phyloP scores from a whole-genome alignment of 2,329 filamentous ascomycete genomes.

The Dactylellina cionopaga region DNA sequence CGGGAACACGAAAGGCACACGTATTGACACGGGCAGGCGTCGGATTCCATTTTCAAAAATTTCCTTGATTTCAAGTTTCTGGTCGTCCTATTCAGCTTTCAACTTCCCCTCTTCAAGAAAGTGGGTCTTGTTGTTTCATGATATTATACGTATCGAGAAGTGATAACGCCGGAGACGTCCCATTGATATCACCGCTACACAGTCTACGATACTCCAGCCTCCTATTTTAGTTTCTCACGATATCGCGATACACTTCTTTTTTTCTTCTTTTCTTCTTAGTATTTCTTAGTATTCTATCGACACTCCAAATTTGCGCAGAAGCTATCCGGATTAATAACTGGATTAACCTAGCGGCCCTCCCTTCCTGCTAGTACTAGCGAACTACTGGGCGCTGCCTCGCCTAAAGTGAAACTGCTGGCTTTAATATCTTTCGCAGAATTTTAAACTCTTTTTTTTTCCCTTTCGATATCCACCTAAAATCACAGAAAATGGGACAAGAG shows the following conservation, averaged over 20 bases:
- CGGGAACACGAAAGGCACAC: not conserved
- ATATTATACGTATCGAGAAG: not conserved
- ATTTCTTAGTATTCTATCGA: too few relatives aligned
- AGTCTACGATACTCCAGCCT: too few relatives aligned
- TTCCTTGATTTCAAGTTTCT: not conserved
- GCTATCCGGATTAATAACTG: too few relatives aligned
- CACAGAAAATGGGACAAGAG: conserved; percentile 28
- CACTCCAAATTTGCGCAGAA: too few relatives aligned
- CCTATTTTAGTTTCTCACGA: not conserved
- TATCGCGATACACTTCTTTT: not conserved
- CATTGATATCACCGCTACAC: conserved; percentile 15
- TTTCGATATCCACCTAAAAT: not conserved
- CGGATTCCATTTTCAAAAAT: not conserved
- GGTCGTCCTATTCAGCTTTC: not conserved
- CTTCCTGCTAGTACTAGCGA: too few relatives aligned
- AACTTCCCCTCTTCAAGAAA: not conserved
- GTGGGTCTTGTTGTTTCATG: not conserved
- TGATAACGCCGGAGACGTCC: not conserved
- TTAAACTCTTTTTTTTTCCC: not conserved
- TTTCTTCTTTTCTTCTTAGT: not conserved
- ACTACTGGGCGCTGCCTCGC: too few relatives aligned
- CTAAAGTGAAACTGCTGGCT: not conserved
- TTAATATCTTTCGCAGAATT: not conserved
- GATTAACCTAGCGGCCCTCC: too few relatives aligned
- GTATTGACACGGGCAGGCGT: not conserved